A percentile compares a stretch with the other conserved stretches of the same genome.
Conservation (phyloP, 495 filamentous ascomycete genomes). For the Hypoxylon crocopeplum region DNA sequence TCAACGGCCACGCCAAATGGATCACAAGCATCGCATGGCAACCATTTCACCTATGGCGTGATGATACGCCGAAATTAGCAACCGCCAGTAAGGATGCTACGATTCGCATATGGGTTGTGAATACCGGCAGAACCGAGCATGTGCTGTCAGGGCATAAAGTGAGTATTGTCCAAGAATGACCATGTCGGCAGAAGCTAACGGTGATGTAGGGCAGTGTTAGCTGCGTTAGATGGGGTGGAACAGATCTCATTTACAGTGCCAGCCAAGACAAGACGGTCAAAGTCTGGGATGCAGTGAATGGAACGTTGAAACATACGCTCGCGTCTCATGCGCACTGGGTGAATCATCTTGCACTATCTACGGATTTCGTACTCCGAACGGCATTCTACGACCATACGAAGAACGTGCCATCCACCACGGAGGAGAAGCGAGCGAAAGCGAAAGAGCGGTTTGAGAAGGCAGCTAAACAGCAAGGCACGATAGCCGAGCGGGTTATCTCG, state of each 20-base stretch:
- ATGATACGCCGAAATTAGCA: conserved; percentile 78
- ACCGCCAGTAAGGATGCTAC: conserved; percentile 93
- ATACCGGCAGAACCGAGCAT: conserved; percentile 76
- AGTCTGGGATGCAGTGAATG: conserved; percentile 83
- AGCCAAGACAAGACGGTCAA: conserved; percentile 96
- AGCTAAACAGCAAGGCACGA: conserved; percentile 76
- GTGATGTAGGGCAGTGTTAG: conserved; percentile 65
- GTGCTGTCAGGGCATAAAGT: conserved; percentile 87
- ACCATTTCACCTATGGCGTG: conserved; percentile 84
- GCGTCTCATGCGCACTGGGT: conserved; percentile 91
- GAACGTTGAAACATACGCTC: conserved; percentile 79
- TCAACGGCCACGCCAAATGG: conserved; percentile 94
- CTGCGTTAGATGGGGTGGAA: conserved; percentile 95
- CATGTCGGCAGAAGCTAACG: conserved; percentile 17
- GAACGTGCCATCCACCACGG: conserved; percentile 66
- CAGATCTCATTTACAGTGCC: conserved; percentile 81
- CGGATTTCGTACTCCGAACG: conserved; percentile 88
- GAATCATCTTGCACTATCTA: conserved; percentile 94
- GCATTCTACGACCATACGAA: conserved; percentile 84
- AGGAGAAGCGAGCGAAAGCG: conserved; percentile 77
- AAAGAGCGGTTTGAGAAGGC: conserved; percentile 87
- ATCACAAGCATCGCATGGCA: conserved; percentile 91
- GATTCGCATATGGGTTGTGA: conserved; percentile 85
- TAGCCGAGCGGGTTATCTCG: conserved; percentile 86
- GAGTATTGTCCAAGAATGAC: conserved; percentile 2